Conservation (phyloP, 352 stramenopile genomes). For the Phytophthora rubi region DNA sequence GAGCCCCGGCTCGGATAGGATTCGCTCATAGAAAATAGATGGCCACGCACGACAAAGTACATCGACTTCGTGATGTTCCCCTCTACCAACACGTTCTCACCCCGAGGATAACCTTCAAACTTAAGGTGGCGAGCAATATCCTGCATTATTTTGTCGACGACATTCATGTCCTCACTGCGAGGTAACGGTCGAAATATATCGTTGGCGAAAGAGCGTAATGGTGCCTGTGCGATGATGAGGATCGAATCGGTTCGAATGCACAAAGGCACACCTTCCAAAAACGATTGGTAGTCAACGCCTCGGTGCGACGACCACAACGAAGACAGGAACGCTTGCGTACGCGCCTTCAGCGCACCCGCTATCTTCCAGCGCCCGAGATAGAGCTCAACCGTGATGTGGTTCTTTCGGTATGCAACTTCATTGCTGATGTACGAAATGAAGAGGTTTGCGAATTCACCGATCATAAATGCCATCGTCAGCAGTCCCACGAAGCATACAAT, state of each 20-base stretch:
- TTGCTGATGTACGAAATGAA: constrained; percentile 79
- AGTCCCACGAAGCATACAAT: constrained; percentile 59
- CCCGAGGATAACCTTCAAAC: constrained; percentile 70
- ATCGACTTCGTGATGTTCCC: constrained; percentile 69
- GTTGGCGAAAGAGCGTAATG: constrained; percentile 45
- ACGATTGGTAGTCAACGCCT: constrained; percentile 63
- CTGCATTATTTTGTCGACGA: constrained; percentile 41
- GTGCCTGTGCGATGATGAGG: constrained; percentile 49
- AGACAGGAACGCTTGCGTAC: constrained; percentile 60
- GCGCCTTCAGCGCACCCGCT: constrained; percentile 42
- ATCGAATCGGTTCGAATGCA: constrained; percentile 61
- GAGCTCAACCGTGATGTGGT: constrained; percentile 69
- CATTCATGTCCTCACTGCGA: constrained; percentile 24
- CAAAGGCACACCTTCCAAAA: constrained; percentile 57
- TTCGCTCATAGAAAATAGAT: constrained; percentile 44
- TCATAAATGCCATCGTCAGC: constrained; percentile 73
- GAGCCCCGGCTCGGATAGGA: constrained; percentile 30
- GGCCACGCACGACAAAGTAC: constrained; percentile 71
- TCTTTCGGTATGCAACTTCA: constrained; percentile 76
- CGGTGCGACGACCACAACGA: constrained; percentile 71
- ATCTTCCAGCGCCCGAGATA: constrained; percentile 66
- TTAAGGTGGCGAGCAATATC: constrained; percentile 51
- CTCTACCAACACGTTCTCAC: constrained; percentile 67
- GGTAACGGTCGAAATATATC: constrained; percentile 55
- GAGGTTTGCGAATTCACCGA: constrained; percentile 72